Evolutionary conservation across 176 grass and related monocot species (phyloP).

Genomic region (Oryza meridionalis): DNA sequence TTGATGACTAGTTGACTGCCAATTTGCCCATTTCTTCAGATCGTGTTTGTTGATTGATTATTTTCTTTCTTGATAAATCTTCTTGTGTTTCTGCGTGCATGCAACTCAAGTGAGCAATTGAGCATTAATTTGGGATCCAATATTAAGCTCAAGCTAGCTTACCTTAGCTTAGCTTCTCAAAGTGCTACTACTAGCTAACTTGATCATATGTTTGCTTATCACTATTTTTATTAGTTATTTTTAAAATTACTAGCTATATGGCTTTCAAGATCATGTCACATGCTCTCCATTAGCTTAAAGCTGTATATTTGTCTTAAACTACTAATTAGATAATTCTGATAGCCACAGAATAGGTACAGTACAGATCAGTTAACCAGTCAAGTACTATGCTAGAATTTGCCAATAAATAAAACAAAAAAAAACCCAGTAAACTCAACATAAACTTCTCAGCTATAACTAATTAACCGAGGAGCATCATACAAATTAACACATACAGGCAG

Average conservation of each 20-base stretch:
- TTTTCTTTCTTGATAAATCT: neutral
- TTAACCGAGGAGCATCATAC: neutral
- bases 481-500: neutral
- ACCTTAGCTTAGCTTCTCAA: neutral
- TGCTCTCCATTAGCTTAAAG: constrained; percentile 24
- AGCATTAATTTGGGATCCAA: neutral
- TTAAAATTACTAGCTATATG: neutral
- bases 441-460: constrained; percentile 3
- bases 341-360: neutral
- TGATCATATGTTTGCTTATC: neutral
- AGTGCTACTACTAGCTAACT: neutral
- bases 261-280: neutral
- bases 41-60: neutral
- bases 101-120: neutral
- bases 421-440: neutral
- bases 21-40: constrained; percentile 15
- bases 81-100: constrained; percentile 1
- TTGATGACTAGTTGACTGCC: neutral
- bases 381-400: neutral
- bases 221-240: neutral
- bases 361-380: neutral
- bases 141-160: neutral
- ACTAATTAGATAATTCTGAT: neutral
- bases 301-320: neutral
- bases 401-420: neutral